Evolutionary conservation across 495 filamentous ascomycete species (phyloP), one percentile per base, ranked within the genome.

Genomic region (Aspergillus kassunensis): DNA sequence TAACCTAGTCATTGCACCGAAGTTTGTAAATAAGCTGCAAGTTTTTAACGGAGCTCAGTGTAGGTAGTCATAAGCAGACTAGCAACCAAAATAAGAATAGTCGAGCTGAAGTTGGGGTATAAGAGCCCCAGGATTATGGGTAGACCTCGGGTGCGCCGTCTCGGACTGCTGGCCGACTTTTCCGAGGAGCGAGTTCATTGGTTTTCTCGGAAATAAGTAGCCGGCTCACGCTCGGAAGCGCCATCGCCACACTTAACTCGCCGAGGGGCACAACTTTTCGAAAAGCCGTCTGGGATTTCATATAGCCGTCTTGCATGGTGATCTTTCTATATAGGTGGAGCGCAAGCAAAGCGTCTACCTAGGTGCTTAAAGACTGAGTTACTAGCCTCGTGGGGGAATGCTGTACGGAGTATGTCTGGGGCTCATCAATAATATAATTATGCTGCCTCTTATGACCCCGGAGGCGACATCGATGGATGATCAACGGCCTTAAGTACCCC

Each of bases 151-250:
- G 49, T 45, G 37, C 48, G 44, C 49, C 40, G 46, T 56, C 59
- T 58, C 59, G 49, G 55, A 54, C 46, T 30, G 16, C 16, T 35
- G 21, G 37, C 44, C 44, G 33, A 49, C 27, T 13, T 27, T 55
- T 61, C 55, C 51, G 51, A 44, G 55, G 51, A 16, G 47, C 5
- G 34, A 20, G 27, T 3, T 57, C 25, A 62, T 62, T 57, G 56
- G 60, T 16, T 33, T 19, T 57, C 60, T 62, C 60, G 56, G 60
- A 55, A 55, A 20, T 11, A 18, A 3, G 23, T 0, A 19, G 29
- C 25, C 21, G 24, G 4, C 6, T 29, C 9, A 0, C 1, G 16
- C 47, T 54, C 46, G 56, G 51, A 51, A 46, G 2, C 13, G 15
- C 13, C 13, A 9, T 33, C 6, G 24, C 24, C 30, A 3, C 4